These are phyloP conservation scores for Aspergillus asperescens DNA, from an alignment of 495 filamentous ascomycete genomes.

Conservation along the genomic window DNA sequence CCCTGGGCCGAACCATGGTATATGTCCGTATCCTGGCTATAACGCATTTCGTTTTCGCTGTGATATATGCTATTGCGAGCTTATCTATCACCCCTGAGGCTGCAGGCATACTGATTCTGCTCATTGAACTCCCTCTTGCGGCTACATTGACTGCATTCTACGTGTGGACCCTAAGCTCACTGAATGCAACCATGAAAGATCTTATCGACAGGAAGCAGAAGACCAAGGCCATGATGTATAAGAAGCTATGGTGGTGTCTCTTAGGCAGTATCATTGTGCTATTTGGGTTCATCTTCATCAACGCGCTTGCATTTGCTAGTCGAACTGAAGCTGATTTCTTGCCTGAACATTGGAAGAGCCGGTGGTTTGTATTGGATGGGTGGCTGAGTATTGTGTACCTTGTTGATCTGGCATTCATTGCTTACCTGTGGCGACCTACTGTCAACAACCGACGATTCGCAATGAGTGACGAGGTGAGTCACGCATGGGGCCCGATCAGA, in stretches of 20 bases:
- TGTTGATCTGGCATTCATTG: constrained; percentile 81
- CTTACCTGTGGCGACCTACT: constrained; percentile 96
- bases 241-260: constrained; percentile 98
- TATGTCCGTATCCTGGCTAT: constrained; percentile 88
- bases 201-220: constrained; percentile 89
- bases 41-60: constrained; percentile 88
- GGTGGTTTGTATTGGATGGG: constrained; percentile 97
- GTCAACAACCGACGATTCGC: constrained; percentile 96
- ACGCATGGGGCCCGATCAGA: not conserved
- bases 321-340: constrained; percentile 78
- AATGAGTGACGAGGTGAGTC: constrained; percentile 87
- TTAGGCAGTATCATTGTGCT: constrained; percentile 87
- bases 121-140: constrained; percentile 90
- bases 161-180: constrained; percentile 95
- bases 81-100: constrained; percentile 74
- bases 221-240: constrained; percentile 93
- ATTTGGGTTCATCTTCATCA: constrained; percentile 94
- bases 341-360: constrained; percentile 89
- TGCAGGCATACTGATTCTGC: constrained; percentile 79
- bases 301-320: constrained; percentile 88
- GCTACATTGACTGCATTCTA: constrained; percentile 95
- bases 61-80: constrained; percentile 88
- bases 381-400: constrained; percentile 98
- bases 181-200: constrained; percentile 93
- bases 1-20: constrained; percentile 89